Evolutionary conservation across 73 alveolate species (phyloP), one percentile per base, ranked within the genome.

Genomic region (Blepharisma japonicum): DNA sequence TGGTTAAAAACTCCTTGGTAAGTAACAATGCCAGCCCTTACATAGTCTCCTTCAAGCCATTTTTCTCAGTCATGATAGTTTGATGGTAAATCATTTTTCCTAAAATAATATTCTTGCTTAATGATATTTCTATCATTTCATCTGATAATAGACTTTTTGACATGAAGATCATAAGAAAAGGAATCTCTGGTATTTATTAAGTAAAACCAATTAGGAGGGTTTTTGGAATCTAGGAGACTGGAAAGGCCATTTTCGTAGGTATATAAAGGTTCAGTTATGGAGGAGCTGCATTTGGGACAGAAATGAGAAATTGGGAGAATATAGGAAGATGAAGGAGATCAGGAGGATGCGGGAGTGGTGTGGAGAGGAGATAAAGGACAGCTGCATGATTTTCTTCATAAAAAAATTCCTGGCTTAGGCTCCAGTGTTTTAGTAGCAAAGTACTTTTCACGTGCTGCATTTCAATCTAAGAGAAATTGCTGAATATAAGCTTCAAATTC

Each of bases 171-270:
- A 66, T 80, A 92, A 6, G 93, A 94, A 80, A 89, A 92, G 66
- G 87, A 68, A 71, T 92, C 98, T 56, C 98, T 83, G 6, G 98
- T 92, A 18, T 89, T 67, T 32, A 92, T 87, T 4, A 84, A 71
- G 55, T 89, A 90, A 9, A 92, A 68, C 18, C 92, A 89, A 48
- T 80, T 49, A 32, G 82, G 50, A 6, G 71, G 56, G 21, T 68
- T 76, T 51, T 77, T 72, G 23, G 70, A 55, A 21, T 67, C 83
- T 38, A 55, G 49, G 76, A 68, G 7, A 77, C 50, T 0, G 72
- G 71, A 18, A 42, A 55, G 11, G 70, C 77, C 32, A 61, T 56
- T 48, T 68, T 21, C 14, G 27, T 9, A 54, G 77, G 27, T 70
- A 77, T 77, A 51, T 45, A 80, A 53, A 71, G 32, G 32, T 55